phyloP scores from a whole-genome alignment of 148 eudicot genomes.

The Rhododendron mucronatum region DNA sequence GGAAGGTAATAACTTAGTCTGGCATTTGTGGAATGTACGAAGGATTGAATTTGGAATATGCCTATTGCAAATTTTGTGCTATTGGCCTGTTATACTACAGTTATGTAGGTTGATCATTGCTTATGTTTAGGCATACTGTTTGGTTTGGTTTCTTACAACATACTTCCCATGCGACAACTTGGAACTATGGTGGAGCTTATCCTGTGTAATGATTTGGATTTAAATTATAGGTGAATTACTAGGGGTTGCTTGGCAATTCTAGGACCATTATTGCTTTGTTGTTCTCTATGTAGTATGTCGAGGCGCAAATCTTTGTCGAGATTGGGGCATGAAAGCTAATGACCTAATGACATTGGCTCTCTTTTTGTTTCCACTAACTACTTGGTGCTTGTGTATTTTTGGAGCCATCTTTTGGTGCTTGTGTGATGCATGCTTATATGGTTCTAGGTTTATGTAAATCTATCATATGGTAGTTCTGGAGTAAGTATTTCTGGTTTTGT shows the following conservation, averaged over 20 bases:
- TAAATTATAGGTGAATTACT: not conserved
- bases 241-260: not conserved
- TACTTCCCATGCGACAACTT: not conserved
- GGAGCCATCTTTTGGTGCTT: not conserved
- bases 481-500: too few relatives aligned
- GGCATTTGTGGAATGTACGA: constrained; percentile 8
- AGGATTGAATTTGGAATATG: constrained; percentile 6
- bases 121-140: not conserved
- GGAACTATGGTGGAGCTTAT: not conserved
- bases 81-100: not conserved
- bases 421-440: too few relatives aligned
- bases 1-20: constrained; percentile 47
- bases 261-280: not conserved
- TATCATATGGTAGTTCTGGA: too few relatives aligned
- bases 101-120: not conserved
- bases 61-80: constrained; percentile 7
- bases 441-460: too few relatives aligned
- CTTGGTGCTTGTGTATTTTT: not conserved
- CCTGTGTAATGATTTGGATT: not conserved
- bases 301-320: not conserved
- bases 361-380: not conserved
- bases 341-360: not conserved
- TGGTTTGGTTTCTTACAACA: not conserved
- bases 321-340: not conserved
- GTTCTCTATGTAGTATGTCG: not conserved